phyloP scores from a whole-genome alignment of 2,329 filamentous ascomycete species.

The Aspergillus viridinutans region DNA sequence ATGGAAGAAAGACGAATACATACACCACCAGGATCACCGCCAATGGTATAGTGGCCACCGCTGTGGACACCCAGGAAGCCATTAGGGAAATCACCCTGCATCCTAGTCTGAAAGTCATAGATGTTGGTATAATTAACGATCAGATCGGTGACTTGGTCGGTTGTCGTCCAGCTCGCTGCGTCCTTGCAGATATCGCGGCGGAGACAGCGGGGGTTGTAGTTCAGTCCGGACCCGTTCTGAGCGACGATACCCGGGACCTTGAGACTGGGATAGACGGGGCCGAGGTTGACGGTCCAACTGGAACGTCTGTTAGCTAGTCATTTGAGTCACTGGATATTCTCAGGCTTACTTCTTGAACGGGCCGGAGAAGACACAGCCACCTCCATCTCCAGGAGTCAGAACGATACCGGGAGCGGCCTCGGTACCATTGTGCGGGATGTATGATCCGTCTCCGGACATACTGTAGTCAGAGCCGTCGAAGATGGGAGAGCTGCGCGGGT shows the following conservation, averaged over 20 bases:
- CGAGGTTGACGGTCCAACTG: conserved; percentile 28
- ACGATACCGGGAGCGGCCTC: conserved; percentile 34
- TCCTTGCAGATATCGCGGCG: conserved; percentile 22
- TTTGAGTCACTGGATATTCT: background rate
- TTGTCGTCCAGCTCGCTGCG: conserved; percentile 16
- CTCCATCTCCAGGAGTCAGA: conserved; percentile 34
- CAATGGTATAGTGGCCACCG: conserved; percentile 44
- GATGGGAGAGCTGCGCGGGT: conserved; percentile 26
- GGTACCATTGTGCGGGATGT: conserved; percentile 17
- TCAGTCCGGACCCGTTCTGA: conserved; percentile 16
- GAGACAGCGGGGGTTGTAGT: conserved; percentile 31
- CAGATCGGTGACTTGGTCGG: conserved; percentile 13
- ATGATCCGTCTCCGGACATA: conserved; percentile 44
- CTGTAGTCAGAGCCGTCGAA: conserved; percentile 39
- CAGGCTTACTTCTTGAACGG: conserved; percentile 32
- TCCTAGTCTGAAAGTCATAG: conserved; percentile 14
- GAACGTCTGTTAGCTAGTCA: background rate
- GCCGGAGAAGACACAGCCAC: conserved; percentile 30
- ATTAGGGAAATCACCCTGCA: conserved; percentile 26
- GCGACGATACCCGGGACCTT: conserved; percentile 9
- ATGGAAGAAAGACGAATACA: background rate
- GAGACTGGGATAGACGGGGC: conserved; percentile 20
- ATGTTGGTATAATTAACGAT: conserved; percentile 21
- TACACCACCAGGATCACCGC: conserved; percentile 39
- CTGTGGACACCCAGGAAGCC: conserved; percentile 41